Percentiles rank a stretch among this genome's conserved stretches.
phyloP scores from a whole-genome alignment of 2,329 filamentous ascomycete species.

The Gyromitra esculenta region DNA sequence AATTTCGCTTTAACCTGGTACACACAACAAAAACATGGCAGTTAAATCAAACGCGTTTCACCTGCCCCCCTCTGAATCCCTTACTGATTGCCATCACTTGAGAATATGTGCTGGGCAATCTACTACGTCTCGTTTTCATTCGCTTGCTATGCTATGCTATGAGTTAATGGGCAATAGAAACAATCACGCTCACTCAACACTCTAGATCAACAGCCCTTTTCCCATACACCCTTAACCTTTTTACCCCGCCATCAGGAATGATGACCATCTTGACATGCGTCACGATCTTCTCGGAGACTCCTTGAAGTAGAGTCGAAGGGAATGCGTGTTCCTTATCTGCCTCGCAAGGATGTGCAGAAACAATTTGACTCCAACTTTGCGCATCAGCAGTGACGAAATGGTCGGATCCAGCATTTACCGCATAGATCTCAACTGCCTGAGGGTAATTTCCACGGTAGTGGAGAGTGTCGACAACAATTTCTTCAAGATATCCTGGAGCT shows the following conservation, averaged over 20 bases:
- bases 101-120: neutral
- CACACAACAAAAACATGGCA: neutral
- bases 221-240: slow-evolving; percentile 81
- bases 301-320: slow-evolving; percentile 60
- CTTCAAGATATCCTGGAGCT: slow-evolving; percentile 71
- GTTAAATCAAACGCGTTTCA: neutral
- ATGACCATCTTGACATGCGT: slow-evolving; percentile 91
- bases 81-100: slow-evolving; percentile 5
- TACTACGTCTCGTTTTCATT: slow-evolving; percentile 5
- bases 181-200: neutral
- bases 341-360: slow-evolving; percentile 73
- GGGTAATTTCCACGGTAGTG: slow-evolving; percentile 87
- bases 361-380: slow-evolving; percentile 69
- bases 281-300: slow-evolving; percentile 70
- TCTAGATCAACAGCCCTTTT: slow-evolving; percentile 63
- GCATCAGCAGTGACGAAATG: slow-evolving; percentile 44
- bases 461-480: slow-evolving; percentile 79
- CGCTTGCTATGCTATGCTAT: neutral
- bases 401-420: slow-evolving; percentile 60
- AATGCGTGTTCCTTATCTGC: slow-evolving; percentile 79
- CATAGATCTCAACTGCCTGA: slow-evolving; percentile 76
- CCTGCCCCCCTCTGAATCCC: neutral
- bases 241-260: slow-evolving; percentile 92
- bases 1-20: slow-evolving; percentile 2
- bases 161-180: neutral